Base-by-base conservation (phyloP, 805 yeast genomes). In the Metschnikowia dekortorum region DNA sequence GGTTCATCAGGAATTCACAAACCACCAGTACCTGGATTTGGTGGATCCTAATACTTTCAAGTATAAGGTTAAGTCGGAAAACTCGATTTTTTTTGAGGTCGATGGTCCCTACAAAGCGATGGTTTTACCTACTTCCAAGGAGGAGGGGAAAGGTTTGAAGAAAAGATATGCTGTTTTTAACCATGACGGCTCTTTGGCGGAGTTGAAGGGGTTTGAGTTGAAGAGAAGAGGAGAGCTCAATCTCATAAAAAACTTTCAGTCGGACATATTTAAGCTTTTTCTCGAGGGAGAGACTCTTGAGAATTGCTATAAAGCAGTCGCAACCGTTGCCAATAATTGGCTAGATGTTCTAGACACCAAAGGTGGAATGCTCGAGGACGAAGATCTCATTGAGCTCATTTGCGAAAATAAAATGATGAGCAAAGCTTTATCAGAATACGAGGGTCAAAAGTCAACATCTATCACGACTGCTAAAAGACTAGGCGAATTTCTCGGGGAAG, bases 51-150 rank as follows among this genome's bases (percentile, higher is more conserved):
- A 75, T 1, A 77, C 73, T 16, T 78, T 82, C 62, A 81, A 79
- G 58, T 94, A 92, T 68, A 82, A 84, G 49, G 85, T 90, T 0
- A 79, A 79, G 44, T 83, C 92, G 18, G 99, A 94, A 61, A 94
- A 94, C 67, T 87, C 97, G 13, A 94, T 94, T 68, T 92, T 92
- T 70, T 94, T 94, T 59, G 99, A 94, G 65, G 97, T 95, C 16
- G 99, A 94, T 72, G 99, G 99, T 9, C 99, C 99, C 1, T 94
- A 94, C 65, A 87, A 83, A 61, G 99, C 99, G 0, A 94, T 94
- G 99, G 81, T 94, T 50, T 76, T 94, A 46, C 99, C 99, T 4
- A 90, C 98, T 0, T 92, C 98, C 0, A 89, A 89, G 56, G 99
- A 94, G 64, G 98, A 95, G 74, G 98, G 96, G 42, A 91, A 91